Conservation (phyloP, 768 basidiomycete species). For the Cystobasidium tubakii region DNA sequence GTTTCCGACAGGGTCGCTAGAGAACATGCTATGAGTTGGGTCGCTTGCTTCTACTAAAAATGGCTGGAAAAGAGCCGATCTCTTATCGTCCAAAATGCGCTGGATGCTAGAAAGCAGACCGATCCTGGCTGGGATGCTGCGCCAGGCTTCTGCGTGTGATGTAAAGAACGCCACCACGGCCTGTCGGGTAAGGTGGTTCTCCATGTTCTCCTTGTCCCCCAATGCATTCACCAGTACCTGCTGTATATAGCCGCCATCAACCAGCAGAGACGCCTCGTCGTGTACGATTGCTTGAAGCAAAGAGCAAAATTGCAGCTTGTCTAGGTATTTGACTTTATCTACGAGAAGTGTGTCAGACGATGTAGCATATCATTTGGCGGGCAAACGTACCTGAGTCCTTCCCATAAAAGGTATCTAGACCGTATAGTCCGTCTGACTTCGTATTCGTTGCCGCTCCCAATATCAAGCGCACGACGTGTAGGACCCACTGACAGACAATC, state of each 20-base stretch:
- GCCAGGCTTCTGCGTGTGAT: background rate
- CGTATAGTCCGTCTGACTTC: constrained; percentile 46
- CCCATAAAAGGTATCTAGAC: constrained; percentile 49
- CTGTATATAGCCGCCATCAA: background rate
- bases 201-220: background rate
- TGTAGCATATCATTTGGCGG: background rate
- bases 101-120: background rate
- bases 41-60: background rate
- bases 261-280: background rate
- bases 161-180: background rate
- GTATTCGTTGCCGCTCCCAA: constrained; percentile 25
- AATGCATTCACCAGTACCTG: background rate
- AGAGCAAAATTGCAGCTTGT: constrained; percentile 39
- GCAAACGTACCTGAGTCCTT: background rate
- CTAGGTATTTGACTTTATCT: constrained; percentile 2
- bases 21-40: background rate
- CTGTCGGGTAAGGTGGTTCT: background rate
- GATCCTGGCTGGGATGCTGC: background rate
- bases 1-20: background rate
- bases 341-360: background rate
- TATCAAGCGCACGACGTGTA: constrained; percentile 45
- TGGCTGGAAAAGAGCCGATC: background rate
- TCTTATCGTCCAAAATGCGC: background rate
- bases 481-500: constrained; percentile 47
- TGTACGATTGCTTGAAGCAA: constrained; percentile 9